Percentiles rank a stretch among this genome's conserved stretches.
Conservation (phyloP, 1,284 basidiomycete genomes). For the Puccinia coronata region DNA sequence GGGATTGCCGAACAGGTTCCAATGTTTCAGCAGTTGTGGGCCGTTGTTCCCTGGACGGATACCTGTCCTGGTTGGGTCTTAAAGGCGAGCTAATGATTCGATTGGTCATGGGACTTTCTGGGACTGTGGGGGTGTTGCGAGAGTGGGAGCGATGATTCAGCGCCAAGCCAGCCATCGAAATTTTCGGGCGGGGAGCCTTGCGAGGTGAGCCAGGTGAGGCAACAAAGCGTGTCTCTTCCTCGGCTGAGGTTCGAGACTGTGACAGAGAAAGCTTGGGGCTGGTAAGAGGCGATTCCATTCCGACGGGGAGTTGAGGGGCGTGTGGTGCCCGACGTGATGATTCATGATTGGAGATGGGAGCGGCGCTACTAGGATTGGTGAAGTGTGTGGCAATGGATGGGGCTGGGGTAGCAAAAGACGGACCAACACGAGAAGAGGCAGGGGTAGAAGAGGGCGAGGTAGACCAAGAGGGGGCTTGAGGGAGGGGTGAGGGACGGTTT, state of each 20-base stretch:
- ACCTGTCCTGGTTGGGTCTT: slow-evolving; percentile 25
- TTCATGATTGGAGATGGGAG: background rate
- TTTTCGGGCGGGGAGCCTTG: slow-evolving; percentile 15
- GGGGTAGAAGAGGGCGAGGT: slow-evolving; percentile 4
- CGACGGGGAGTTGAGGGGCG: background rate
- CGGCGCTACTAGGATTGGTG: slow-evolving; percentile 6
- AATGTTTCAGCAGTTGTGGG: slow-evolving; percentile 1
- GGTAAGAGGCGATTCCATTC: slow-evolving; percentile 17
- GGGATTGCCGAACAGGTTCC: background rate
- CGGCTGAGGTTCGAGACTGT: slow-evolving; percentile 25
- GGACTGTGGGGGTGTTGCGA: background rate
- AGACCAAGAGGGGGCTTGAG: slow-evolving; percentile 7
- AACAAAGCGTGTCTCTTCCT: slow-evolving; percentile 11
- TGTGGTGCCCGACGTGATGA: background rate
- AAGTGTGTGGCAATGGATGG: slow-evolving; percentile 16
- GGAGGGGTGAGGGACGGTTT: background rate
- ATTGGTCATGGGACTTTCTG: slow-evolving; percentile 7
- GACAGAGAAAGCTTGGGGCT: slow-evolving; percentile 19
- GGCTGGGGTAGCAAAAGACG: slow-evolving; percentile 6
- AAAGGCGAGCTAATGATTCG: slow-evolving; percentile 42
- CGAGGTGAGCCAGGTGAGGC: slow-evolving; percentile 23
- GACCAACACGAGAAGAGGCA: slow-evolving; percentile 13
- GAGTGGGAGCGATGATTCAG: slow-evolving; percentile 19
- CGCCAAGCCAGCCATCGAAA: slow-evolving; percentile 22
- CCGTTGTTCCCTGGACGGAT: background rate